Percentiles rank a stretch among this genome's conserved stretches.
phyloP scores from a whole-genome alignment of 2,329 filamentous ascomycete species.

The Colletotrichum lini region DNA sequence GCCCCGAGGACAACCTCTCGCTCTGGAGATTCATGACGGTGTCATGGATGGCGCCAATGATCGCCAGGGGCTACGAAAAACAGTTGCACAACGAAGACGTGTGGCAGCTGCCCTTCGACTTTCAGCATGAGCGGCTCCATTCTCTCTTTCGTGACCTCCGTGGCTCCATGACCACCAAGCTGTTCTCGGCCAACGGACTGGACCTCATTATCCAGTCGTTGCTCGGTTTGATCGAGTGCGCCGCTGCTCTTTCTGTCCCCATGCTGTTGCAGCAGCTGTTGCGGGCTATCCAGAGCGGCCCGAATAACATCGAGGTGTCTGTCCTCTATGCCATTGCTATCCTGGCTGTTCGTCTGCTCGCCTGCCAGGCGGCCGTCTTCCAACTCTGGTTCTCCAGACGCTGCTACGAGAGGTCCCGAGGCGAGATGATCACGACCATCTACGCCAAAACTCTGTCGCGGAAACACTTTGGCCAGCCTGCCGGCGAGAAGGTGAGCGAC shows the following conservation, averaged over 20 bases:
- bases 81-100: constrained; percentile 85
- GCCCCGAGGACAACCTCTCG: constrained; percentile 83
- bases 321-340: constrained; percentile 76
- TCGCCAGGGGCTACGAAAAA: constrained; percentile 72
- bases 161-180: constrained; percentile 79
- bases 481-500: constrained; percentile 41
- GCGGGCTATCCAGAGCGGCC: constrained; percentile 72
- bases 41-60: constrained; percentile 85
- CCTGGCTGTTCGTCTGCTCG: constrained; percentile 71
- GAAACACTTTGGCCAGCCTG: constrained; percentile 65
- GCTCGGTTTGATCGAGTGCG: constrained; percentile 75
- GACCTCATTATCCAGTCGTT: constrained; percentile 79
- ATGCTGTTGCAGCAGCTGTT: constrained; percentile 81
- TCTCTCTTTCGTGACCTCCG: constrained; percentile 79
- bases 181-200: constrained; percentile 83
- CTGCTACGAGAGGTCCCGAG: constrained; percentile 85
- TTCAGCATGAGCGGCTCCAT: constrained; percentile 84
- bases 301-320: constrained; percentile 67
- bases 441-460: constrained; percentile 83
- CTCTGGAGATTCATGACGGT: constrained; percentile 89
- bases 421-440: constrained; percentile 88
- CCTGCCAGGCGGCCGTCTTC: constrained; percentile 77
- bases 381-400: constrained; percentile 87
- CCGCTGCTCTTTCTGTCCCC: constrained; percentile 70
- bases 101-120: constrained; percentile 84